Percentiles rank a stretch among this genome's conserved stretches.
Evolutionary conservation across 139 green algal species (phyloP).

Genomic region (Chlorella sp.): DNA sequence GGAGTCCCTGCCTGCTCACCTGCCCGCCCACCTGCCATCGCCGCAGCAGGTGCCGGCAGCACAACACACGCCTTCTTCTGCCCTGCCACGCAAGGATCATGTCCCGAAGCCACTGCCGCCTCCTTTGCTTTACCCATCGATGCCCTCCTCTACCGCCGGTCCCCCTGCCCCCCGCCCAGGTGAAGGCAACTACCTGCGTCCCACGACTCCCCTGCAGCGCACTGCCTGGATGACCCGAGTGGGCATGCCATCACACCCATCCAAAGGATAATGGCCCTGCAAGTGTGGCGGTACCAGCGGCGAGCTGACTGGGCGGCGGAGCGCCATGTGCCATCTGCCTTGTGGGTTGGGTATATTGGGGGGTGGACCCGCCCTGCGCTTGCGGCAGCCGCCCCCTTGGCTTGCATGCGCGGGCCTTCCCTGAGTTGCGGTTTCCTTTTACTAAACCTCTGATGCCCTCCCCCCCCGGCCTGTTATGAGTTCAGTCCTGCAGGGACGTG

Average conservation of each 20-base stretch:
- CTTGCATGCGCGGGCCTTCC: too few relatives aligned
- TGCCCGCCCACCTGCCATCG: not conserved
- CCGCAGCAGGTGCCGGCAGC: not conserved
- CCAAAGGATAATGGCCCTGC: not conserved
- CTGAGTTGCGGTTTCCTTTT: too few relatives aligned
- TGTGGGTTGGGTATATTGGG: too few relatives aligned
- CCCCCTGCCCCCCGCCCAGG: too few relatives aligned
- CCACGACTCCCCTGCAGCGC: not conserved
- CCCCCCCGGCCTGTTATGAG: too few relatives aligned
- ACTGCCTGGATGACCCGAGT: not conserved
- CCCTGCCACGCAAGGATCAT: not conserved
- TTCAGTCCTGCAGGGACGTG: not conserved
- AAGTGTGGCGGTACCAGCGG: not conserved
- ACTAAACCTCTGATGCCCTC: too few relatives aligned
- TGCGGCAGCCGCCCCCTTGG: too few relatives aligned
- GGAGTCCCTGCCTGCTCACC: too few relatives aligned
- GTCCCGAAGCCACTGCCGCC: too few relatives aligned
- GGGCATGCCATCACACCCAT: not conserved
- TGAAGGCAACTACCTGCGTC: conserved; percentile 22
- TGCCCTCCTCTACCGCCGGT: too few relatives aligned
- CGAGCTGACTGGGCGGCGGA: too few relatives aligned
- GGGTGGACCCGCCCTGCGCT: too few relatives aligned
- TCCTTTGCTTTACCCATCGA: not conserved
- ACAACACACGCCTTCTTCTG: not conserved
- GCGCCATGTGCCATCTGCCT: not conserved